These are phyloP conservation scores for Nicotiana knightiana DNA, from an alignment of 257 asterid species.

Conservation along the genomic window DNA sequence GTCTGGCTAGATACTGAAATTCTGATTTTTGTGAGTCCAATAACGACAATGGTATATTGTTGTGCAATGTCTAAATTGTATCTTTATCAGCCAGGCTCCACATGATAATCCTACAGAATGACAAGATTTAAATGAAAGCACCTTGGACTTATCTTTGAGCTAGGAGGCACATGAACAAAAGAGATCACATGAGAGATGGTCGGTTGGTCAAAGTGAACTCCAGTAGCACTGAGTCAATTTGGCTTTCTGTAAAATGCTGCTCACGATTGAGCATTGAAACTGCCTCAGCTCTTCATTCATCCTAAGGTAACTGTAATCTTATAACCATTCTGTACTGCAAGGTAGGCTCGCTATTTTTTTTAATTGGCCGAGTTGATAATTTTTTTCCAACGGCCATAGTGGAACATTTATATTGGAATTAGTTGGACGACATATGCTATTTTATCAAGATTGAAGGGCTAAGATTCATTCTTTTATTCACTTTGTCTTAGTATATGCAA, in stretches of 20 bases:
- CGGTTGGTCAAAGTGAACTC: conserved; percentile 9
- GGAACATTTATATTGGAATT: background rate
- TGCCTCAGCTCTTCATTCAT: background rate
- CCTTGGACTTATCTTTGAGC: conserved; percentile 69
- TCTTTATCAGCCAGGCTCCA: conserved; percentile 28
- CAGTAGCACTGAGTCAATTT: background rate
- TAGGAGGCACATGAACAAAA: conserved; percentile 35
- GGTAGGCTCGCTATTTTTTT: background rate
- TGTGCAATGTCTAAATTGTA: background rate
- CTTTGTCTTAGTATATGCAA: background rate
- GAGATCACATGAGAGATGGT: conserved; percentile 24
- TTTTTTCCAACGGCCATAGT: background rate
- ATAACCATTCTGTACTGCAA: background rate
- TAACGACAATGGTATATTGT: background rate
- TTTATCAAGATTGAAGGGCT: background rate
- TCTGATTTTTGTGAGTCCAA: background rate
- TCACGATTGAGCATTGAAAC: background rate
- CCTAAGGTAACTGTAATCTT: background rate
- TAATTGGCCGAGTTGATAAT: background rate
- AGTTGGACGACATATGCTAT: background rate
- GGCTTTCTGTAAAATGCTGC: background rate
- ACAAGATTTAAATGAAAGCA: conserved; percentile 72
- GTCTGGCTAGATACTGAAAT: background rate
- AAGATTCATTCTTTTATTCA: background rate
- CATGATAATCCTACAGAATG: conserved; percentile 29